These are phyloP conservation scores for Huntiella decipiens DNA, from an alignment of 2,329 filamentous ascomycete species.

Conservation along the genomic window DNA sequence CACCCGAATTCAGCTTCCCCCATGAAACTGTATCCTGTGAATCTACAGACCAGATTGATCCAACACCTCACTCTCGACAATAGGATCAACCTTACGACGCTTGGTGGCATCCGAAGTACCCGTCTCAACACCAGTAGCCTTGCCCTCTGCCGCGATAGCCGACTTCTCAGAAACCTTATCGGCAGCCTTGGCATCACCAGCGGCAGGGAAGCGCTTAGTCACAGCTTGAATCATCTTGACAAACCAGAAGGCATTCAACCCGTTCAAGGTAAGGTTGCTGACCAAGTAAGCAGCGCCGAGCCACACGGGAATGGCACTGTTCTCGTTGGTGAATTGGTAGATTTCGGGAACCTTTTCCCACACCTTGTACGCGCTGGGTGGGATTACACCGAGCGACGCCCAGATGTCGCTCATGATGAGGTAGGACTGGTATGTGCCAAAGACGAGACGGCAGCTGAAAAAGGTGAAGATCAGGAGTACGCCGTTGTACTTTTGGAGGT, in stretches of 20 bases:
- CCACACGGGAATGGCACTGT: constrained; percentile 45
- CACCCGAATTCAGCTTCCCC: too few species aligned
- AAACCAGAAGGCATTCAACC: constrained; percentile 72
- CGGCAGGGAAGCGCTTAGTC: constrained; percentile 47
- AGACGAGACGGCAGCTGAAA: constrained; percentile 58
- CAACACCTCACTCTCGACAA: constrained; percentile 5
- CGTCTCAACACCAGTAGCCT: constrained; percentile 7
- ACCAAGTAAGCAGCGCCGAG: constrained; percentile 47
- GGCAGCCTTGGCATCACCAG: neutral
- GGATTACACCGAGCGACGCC: constrained; percentile 15
- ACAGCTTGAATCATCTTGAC: constrained; percentile 70
- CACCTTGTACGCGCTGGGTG: constrained; percentile 13
- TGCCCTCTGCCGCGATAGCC: neutral
- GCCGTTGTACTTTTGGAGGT: constrained; percentile 59
- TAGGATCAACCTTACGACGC: constrained; percentile 7
- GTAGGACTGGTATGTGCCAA: constrained; percentile 55
- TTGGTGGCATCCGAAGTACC: constrained; percentile 2
- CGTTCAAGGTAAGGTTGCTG: constrained; percentile 54
- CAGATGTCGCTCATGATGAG: constrained; percentile 54
- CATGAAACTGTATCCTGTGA: neutral
- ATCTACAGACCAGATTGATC: constrained; percentile 7
- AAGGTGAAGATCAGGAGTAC: constrained; percentile 53
- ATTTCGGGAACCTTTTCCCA: constrained; percentile 21
- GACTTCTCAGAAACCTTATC: neutral
- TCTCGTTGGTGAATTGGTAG: constrained; percentile 26